Percentiles rank a stretch among this genome's conserved stretches.
phyloP scores from a whole-genome alignment of 2,329 filamentous ascomycete species.

The Xylaria sp. region DNA sequence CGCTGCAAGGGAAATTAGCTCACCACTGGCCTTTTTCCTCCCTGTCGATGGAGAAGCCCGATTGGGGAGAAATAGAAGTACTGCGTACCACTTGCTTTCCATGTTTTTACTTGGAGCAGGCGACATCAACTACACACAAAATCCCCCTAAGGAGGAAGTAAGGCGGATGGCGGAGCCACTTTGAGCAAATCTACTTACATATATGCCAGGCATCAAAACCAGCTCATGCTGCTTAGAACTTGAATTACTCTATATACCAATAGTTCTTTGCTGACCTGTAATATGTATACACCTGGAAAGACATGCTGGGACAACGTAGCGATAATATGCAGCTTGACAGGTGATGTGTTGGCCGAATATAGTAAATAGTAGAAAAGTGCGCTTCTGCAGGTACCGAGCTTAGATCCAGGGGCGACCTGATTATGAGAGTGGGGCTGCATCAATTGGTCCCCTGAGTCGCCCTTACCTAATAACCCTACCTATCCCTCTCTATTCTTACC shows the following conservation, averaged over 20 bases:
- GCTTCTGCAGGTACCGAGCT: conserved; percentile 43
- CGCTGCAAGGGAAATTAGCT: conserved; percentile 34
- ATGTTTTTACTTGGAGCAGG: not conserved
- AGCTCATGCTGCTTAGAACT: not conserved
- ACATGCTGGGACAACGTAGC: not conserved
- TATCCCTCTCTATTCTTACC: too few species aligned
- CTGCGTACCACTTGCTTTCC: not conserved
- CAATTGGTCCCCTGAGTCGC: conserved; percentile 7
- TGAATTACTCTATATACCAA: not conserved
- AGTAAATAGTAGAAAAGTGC: not conserved
- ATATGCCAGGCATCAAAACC: not conserved
- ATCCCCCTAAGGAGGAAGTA: conserved; percentile 5
- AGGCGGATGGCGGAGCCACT: not conserved
- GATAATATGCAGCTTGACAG: not conserved
- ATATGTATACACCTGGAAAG: conserved; percentile 19
- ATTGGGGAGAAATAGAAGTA: conserved; percentile 11
- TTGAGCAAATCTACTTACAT: too few species aligned
- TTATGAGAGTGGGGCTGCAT: conserved; percentile 5
- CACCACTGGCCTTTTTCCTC: conserved; percentile 8
- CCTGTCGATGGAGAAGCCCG: conserved; percentile 7
- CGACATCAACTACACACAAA: not conserved
- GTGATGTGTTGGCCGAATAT: conserved; percentile 30
- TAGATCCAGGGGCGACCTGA: conserved; percentile 15
- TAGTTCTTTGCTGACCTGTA: not conserved
- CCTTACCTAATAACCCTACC: not conserved